phyloP scores from a whole-genome alignment of 805 yeast species.

The Wickerhamiella alocasiicola region DNA sequence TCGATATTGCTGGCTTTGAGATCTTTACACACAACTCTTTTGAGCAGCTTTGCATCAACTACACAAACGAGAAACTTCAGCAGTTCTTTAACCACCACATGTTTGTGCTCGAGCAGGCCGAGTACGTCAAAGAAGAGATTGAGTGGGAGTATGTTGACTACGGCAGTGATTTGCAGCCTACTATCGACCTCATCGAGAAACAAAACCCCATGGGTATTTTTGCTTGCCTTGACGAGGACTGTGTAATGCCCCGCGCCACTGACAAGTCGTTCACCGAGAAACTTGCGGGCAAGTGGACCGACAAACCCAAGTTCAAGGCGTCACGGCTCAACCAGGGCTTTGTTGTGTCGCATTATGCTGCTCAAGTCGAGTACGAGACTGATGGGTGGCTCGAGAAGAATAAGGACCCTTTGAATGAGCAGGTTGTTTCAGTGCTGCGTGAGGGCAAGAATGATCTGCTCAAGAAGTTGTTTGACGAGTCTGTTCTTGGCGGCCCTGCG shows the following conservation, averaged over 20 bases:
- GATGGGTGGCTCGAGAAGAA: conserved; percentile 92
- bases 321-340: conserved; percentile 69
- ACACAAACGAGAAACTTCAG: conserved; percentile 92
- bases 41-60: conserved; percentile 94
- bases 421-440: conserved; percentile 48
- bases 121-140: conserved; percentile 84
- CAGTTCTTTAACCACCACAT: conserved; percentile 95
- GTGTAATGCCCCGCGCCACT: conserved; percentile 82
- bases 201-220: conserved; percentile 65
- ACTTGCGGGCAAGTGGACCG: conserved; percentile 51
- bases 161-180: conserved; percentile 88
- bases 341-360: conserved; percentile 85
- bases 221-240: conserved; percentile 84
- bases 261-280: conserved; percentile 77
- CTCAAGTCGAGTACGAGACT: conserved; percentile 83
- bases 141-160: conserved; percentile 91
- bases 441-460: conserved; percentile 48
- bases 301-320: conserved; percentile 49
- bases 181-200: conserved; percentile 83
- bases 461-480: conserved; percentile 35
- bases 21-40: conserved; percentile 89
- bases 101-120: conserved; percentile 93
- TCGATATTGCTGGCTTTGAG: conserved; percentile 95
- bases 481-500: conserved; percentile 15
- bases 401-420: conserved; percentile 81